Percentiles rank a stretch among this genome's conserved stretches.
phyloP scores from a whole-genome alignment of 2,329 filamentous ascomycete genomes.

The Xylaria sp. region DNA sequence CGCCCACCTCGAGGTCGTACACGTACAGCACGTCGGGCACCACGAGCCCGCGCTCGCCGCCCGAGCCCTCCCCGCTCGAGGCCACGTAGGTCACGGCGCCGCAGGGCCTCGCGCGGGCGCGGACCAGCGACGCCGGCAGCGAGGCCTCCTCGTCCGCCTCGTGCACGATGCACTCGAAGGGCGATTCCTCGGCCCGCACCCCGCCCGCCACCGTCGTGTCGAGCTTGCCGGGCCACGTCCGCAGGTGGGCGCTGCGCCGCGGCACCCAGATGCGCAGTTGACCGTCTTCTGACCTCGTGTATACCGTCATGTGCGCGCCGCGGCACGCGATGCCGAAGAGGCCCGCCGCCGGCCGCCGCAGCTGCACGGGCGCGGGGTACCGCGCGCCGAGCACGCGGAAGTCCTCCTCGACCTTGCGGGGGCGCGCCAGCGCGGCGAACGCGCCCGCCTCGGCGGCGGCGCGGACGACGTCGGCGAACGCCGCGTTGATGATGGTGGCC shows the following conservation, averaged over 20 bases:
- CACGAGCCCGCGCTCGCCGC: conserved; percentile 63
- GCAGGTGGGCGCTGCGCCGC: conserved; percentile 61
- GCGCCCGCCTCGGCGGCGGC: conserved; percentile 23
- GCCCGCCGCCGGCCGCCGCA: conserved; percentile 58
- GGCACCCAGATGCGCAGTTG: conserved; percentile 69
- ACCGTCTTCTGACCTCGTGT: conserved; percentile 43
- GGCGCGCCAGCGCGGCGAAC: conserved; percentile 28
- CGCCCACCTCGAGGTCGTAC: conserved; percentile 66
- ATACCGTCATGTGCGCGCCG: conserved; percentile 65
- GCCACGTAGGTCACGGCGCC: conserved; percentile 71
- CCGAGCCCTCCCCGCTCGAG: conserved; percentile 62
- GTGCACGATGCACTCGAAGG: conserved; percentile 66
- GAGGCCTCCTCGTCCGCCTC: conserved; percentile 75
- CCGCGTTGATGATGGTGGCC: conserved; percentile 29
- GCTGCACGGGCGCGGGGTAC: conserved; percentile 31
- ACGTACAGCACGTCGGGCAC: conserved; percentile 72
- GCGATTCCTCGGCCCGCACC: conserved; percentile 62
- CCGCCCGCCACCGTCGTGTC: conserved; percentile 78
- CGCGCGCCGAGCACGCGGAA: conserved; percentile 34
- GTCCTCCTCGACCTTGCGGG: conserved; percentile 36
- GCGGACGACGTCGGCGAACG: conserved; percentile 33
- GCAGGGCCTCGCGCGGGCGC: conserved; percentile 50
- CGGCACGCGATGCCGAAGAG: conserved; percentile 66
- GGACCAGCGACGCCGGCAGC: conserved; percentile 61
- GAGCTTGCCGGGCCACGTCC: conserved; percentile 70